Evolutionary conservation across 1,139 yeast genomes (phyloP).

Genomic region (Yamadazyma spencermartinsiae): DNA sequence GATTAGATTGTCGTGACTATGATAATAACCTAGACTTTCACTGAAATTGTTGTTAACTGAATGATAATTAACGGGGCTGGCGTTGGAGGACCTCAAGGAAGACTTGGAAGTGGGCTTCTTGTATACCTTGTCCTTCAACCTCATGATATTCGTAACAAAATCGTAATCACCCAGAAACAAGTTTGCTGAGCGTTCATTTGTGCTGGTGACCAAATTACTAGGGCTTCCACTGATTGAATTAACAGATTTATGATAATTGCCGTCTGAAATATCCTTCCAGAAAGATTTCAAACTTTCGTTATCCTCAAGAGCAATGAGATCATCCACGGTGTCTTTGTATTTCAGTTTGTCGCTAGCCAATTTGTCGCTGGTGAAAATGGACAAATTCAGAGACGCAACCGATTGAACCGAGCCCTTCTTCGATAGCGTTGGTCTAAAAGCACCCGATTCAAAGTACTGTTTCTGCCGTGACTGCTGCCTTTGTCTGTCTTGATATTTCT

Average conservation of each 20-base stretch:
- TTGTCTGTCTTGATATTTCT: not conserved
- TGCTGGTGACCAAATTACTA: not conserved
- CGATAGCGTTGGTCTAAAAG: slow-evolving; percentile 9
- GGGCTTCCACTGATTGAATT: not conserved
- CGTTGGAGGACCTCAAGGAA: not conserved
- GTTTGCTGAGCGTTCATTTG: not conserved
- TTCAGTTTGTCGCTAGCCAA: slow-evolving; percentile 10
- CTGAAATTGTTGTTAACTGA: slow-evolving; percentile 35
- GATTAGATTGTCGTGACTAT: not conserved
- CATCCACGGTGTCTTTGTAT: slow-evolving; percentile 13
- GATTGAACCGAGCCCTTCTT: slow-evolving; percentile 16
- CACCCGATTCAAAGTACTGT: slow-evolving; percentile 6
- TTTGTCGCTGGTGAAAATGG: slow-evolving; percentile 15
- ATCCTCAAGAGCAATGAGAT: slow-evolving; percentile 16
- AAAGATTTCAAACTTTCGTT: slow-evolving; percentile 17
- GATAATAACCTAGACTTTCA: not conserved
- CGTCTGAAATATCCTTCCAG: slow-evolving; percentile 17
- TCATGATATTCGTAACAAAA: not conserved
- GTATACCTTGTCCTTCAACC: not conserved
- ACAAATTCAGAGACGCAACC: slow-evolving; percentile 13
- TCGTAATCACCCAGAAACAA: slow-evolving; percentile 2
- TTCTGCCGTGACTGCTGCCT: slow-evolving; percentile 3
- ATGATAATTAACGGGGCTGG: slow-evolving; percentile 22
- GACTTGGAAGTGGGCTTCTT: not conserved
- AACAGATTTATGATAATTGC: slow-evolving; percentile 2